These are phyloP conservation scores for Oenanthe sinensis DNA, from an alignment of 129 eudicot species.

Conservation along the genomic window DNA sequence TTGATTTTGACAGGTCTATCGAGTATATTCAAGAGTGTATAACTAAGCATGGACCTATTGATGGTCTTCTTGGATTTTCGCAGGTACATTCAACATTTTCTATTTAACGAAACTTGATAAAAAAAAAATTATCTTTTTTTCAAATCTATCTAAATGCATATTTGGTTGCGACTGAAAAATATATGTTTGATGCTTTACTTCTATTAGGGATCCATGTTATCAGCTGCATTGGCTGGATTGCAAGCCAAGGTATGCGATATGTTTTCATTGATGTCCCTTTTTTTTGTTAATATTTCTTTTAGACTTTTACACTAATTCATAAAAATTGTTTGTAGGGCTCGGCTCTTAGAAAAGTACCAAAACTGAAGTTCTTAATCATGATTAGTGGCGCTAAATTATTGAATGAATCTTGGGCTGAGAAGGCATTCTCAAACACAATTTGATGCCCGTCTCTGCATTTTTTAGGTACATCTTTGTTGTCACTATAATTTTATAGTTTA, in stretches of 20 bases:
- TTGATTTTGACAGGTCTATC: slow-evolving; percentile 39
- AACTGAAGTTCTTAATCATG: slow-evolving; percentile 52
- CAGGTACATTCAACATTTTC: slow-evolving; percentile 39
- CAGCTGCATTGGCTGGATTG: slow-evolving; percentile 87
- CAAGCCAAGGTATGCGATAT: slow-evolving; percentile 49
- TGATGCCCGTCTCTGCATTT: not conserved
- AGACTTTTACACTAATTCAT: not conserved
- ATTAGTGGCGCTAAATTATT: slow-evolving; percentile 68
- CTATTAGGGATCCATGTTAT: slow-evolving; percentile 63
- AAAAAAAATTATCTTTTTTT: not conserved
- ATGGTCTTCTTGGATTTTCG: slow-evolving; percentile 75
- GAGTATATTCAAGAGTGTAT: slow-evolving; percentile 43
- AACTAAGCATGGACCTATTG: slow-evolving; percentile 46
- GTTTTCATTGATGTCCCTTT: not conserved
- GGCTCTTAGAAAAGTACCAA: slow-evolving; percentile 69
- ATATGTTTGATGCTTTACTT: not conserved
- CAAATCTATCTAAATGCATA: not conserved
- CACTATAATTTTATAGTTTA: not conserved
- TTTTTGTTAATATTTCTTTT: too few species aligned
- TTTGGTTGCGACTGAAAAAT: not conserved
- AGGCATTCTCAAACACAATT: not conserved
- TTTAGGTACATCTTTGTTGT: not conserved
- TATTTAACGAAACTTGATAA: not conserved
- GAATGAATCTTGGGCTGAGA: slow-evolving; percentile 23
- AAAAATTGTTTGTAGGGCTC: slow-evolving; percentile 40